A percentile compares a stretch with the other conserved stretches of the same genome.
Evolutionary conservation across 2,329 filamentous ascomycete species (phyloP).

Genomic region (Ramichloridium luteum): DNA sequence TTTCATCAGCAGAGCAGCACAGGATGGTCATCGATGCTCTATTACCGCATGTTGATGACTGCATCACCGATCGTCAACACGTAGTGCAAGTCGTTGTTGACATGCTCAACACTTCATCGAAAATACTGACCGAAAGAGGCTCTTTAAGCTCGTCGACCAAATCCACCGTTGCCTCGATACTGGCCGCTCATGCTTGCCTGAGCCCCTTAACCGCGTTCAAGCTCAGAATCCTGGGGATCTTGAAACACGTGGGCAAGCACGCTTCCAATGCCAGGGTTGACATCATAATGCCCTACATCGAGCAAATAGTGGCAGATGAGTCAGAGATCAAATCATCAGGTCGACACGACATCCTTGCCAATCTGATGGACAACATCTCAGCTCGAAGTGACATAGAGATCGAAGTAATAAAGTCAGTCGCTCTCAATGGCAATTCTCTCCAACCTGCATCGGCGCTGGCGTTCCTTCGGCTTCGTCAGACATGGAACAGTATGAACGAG

Average conservation of each 20-base stretch:
- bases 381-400: constrained; percentile 48
- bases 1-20: too few species aligned
- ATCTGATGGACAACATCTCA: constrained; percentile 41
- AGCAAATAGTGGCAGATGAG: constrained; percentile 65
- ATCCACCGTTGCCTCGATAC: constrained; percentile 54
- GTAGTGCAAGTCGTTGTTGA: constrained; percentile 52
- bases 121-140: constrained; percentile 9
- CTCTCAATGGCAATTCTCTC: constrained; percentile 31
- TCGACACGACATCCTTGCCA: too few species aligned
- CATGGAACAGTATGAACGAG: constrained; percentile 62
- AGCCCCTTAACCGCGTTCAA: constrained; percentile 62
- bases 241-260: constrained; percentile 61
- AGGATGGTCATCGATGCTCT: constrained; percentile 55
- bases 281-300: constrained; percentile 61
- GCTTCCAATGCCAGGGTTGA: constrained; percentile 62
- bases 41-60: constrained; percentile 72
- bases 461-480: constrained; percentile 55
- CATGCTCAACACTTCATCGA: constrained; percentile 38
- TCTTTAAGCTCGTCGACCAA: constrained; percentile 51
- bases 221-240: constrained; percentile 53
- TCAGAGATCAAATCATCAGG: too few species aligned
- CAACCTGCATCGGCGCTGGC: constrained; percentile 48
- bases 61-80: constrained; percentile 63
- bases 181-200: constrained; percentile 58
- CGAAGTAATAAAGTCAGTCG: constrained; percentile 39